phyloP scores from a whole-genome alignment of 768 basidiomycete species.

The Auricularia heimuer region DNA sequence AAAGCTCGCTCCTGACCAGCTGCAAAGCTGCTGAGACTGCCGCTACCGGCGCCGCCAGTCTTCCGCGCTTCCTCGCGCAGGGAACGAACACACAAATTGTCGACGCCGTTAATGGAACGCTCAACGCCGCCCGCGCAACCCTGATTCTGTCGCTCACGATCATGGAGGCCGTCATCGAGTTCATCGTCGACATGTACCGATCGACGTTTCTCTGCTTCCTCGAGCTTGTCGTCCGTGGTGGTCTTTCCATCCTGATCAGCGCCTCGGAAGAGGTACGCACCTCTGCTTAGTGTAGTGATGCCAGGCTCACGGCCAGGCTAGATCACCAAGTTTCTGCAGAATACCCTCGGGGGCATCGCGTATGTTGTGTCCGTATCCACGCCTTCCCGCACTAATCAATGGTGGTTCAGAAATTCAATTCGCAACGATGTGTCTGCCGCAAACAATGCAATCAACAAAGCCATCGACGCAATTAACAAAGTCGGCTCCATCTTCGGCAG shows the following conservation, averaged over 20 bases:
- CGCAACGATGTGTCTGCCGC: conserved; percentile 58
- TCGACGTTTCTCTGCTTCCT: conserved; percentile 91
- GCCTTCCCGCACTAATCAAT: not conserved
- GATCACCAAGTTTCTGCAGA: conserved; percentile 64
- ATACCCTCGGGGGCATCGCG: conserved; percentile 46
- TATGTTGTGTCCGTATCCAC: conserved; percentile 20
- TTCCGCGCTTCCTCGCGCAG: conserved; percentile 81
- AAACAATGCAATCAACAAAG: conserved; percentile 58
- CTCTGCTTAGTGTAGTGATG: too few species aligned
- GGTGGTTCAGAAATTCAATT: conserved; percentile 29
- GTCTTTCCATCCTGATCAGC: conserved; percentile 64
- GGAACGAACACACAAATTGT: conserved; percentile 75
- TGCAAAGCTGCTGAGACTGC: conserved; percentile 81
- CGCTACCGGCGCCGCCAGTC: conserved; percentile 69
- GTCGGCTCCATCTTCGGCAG: conserved; percentile 52
- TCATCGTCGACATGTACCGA: conserved; percentile 85
- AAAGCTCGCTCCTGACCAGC: conserved; percentile 65
- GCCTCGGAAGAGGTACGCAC: conserved; percentile 70
- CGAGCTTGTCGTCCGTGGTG: conserved; percentile 79
- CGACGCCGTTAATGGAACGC: conserved; percentile 66
- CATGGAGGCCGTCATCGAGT: conserved; percentile 84
- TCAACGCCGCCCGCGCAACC: conserved; percentile 68
- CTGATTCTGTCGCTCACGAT: conserved; percentile 67
- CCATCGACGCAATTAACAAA: conserved; percentile 63
- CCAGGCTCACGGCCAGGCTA: conserved; percentile 18